These are phyloP conservation scores for Panus rudis DNA, from an alignment of 768 basidiomycete species.

Conservation along the genomic window DNA sequence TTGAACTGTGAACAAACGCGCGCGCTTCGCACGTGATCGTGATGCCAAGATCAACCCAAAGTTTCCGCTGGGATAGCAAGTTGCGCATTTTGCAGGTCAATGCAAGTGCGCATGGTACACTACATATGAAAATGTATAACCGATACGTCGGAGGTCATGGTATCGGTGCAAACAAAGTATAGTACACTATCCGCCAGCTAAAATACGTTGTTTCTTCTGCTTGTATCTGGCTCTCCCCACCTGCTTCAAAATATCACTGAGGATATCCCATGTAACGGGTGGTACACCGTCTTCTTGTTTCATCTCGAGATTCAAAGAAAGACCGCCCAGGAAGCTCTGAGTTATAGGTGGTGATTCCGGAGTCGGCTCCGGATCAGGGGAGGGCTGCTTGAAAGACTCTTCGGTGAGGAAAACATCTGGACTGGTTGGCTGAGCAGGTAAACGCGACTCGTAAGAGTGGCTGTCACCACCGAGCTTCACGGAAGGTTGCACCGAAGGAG, in stretches of 20 bases:
- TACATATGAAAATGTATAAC: too few relatives aligned
- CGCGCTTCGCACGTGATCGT: too few relatives aligned
- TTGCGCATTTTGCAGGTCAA: too few relatives aligned
- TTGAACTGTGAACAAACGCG: too few relatives aligned
- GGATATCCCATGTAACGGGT: not conserved
- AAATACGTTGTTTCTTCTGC: not conserved
- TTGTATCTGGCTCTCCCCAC: not conserved
- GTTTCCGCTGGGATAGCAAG: too few relatives aligned
- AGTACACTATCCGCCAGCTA: too few relatives aligned
- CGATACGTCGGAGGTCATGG: too few relatives aligned
- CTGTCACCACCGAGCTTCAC: too few relatives aligned
- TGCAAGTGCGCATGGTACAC: too few relatives aligned
- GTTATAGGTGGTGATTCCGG: not conserved
- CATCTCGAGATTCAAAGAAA: not conserved
- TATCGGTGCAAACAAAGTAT: too few relatives aligned
- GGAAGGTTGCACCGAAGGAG: not conserved
- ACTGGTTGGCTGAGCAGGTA: constrained; percentile 5
- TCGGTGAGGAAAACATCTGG: constrained; percentile 12
- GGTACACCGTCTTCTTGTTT: not conserved
- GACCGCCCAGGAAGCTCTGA: not conserved
- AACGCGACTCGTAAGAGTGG: too few relatives aligned
- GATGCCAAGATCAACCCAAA: too few relatives aligned
- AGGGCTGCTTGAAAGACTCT: constrained; percentile 1
- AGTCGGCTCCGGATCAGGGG: not conserved
- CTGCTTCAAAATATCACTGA: not conserved